phyloP scores from a whole-genome alignment of 169 alveolate species.

The Besnoitia besnoiti region DNA sequence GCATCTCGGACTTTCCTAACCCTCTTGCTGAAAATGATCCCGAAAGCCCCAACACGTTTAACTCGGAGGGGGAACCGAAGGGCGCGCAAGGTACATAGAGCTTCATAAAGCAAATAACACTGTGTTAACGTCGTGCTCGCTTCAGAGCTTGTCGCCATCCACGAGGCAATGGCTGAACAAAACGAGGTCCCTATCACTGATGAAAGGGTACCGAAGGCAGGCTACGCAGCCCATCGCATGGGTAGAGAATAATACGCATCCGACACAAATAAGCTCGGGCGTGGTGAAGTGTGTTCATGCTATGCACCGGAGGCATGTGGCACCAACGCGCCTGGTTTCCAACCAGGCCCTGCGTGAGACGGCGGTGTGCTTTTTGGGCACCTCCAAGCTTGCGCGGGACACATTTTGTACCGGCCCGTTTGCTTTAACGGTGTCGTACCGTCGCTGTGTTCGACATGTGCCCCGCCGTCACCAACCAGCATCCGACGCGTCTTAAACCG shows the following conservation, averaged over 20 bases:
- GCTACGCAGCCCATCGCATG: conserved; percentile 49
- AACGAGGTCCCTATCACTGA: conserved; percentile 28
- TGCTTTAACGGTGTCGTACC: too few species aligned
- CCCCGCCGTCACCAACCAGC: too few species aligned
- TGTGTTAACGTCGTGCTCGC: background rate
- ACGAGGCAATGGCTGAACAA: conserved; percentile 63
- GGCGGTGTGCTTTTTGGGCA: too few species aligned
- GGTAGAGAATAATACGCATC: conserved; percentile 12
- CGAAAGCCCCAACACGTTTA: conserved; percentile 38
- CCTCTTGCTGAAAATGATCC: conserved; percentile 51
- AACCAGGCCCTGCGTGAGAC: too few species aligned
- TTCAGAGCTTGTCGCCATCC: conserved; percentile 42
- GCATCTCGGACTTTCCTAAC: conserved; percentile 60
- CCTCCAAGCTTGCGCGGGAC: too few species aligned
- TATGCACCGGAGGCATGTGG: too few species aligned
- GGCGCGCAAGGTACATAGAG: conserved; percentile 33
- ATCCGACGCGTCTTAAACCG: too few species aligned
- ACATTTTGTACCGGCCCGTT: too few species aligned
- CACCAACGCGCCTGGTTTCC: too few species aligned
- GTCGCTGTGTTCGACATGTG: too few species aligned
- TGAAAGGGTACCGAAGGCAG: conserved; percentile 42
- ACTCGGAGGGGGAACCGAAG: conserved; percentile 51
- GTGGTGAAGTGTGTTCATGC: too few species aligned
- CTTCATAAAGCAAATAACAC: background rate
- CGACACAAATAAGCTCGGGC: too few species aligned